Base-by-base conservation (phyloP, 495 filamentous ascomycete genomes). In the Penicillium coprophilum region DNA sequence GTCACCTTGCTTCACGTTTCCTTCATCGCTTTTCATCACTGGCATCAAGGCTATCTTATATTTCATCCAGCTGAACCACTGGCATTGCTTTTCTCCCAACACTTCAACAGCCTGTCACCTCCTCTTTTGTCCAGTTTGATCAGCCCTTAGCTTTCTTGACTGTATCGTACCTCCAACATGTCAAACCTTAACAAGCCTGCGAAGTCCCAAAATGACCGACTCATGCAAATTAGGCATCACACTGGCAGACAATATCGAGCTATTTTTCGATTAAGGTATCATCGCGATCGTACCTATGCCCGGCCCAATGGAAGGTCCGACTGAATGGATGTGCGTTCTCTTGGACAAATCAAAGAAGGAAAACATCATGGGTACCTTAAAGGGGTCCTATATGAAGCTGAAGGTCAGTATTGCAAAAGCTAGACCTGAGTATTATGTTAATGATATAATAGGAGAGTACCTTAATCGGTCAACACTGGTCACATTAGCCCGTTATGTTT, bases 401-500 rank as follows among this genome's bases (percentile, higher is more conserved):
- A 48, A 23, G 30, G 46, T 36, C 11, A 34, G 28, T 48, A 32
- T 20, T 34, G 36, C 11, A 24, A 23, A 44, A 24, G n/a, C 21
- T 23, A 23, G 41, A 46, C 15, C 19, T 46, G 13, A 21, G 28
- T 48, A 19, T 31, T 13, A 21, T 21, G 13, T 21, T 23, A 31
- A 48, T 13, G 17, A 48, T 48, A 13, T 19, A 34, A 20, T 19
- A 48, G 46, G 27, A 48, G 3, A 17, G 11, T 61, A 61, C 34
- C 32, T 64, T 17, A 49, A 56, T n/a, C 48, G 50, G 39, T 57
- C 58, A 11, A 64, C 58, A 5, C 51, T 64, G 4, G n/a, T 50
- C 20, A 41, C 58, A 21, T 32, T 64, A 17, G 62, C 62, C 28
- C 43, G 58, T 44, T 57, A 50, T 50, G 50, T 64, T 28, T 61